Base-by-base conservation (phyloP, 305 asterid genomes). In the Fraxinus paxiana region DNA sequence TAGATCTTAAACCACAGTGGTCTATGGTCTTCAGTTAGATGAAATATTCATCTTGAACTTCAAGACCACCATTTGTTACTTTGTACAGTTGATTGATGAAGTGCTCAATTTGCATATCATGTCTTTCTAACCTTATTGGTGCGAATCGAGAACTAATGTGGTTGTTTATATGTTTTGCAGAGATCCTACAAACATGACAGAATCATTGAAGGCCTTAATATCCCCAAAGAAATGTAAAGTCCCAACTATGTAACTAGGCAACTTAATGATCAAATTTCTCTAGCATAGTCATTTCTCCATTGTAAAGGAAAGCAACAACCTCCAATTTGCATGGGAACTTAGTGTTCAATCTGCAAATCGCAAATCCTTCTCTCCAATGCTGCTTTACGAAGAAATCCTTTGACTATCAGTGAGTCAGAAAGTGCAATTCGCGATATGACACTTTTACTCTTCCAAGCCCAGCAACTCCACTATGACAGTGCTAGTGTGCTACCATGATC, bases 401-500 rank as follows among this genome's bases (percentile, higher is more conserved):
- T 94, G 82, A 91, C 94, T 10, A 84, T 79, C 77, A 82, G 86
- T n/a, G 98, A 91, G 84, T 90, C 97, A 59, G 93, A 86, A 89
- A 79, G 88, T 46, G 87, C 91, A 18, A 90, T 92, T 33, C 94
- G 87, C 18, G 96, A 92, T 83, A 92, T 94, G 97, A 93, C 98
- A n/a, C 90, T 92, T 79, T 84, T 92, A 56, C 92, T 92, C 80
- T 88, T 90, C 86, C 97, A 92, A 87, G 98, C 94, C 79, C 98
- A 92, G 86, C 93, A 89, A 80, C 90, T 91, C 74, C 96, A 91
- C 80, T 92, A 92, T 73, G 98, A 94, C 82, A 89, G 91, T 77
- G 93, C n/a, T n/a, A n/a, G n/a, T n/a, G n/a, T n/a, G n/a, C 97
- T 65, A 90, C 96, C 73, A 92, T 92, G 98, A 89, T 94, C 82